Evolutionary conservation across 345 rosid species (phyloP).

Genomic region (Lumnitzera littorea): DNA sequence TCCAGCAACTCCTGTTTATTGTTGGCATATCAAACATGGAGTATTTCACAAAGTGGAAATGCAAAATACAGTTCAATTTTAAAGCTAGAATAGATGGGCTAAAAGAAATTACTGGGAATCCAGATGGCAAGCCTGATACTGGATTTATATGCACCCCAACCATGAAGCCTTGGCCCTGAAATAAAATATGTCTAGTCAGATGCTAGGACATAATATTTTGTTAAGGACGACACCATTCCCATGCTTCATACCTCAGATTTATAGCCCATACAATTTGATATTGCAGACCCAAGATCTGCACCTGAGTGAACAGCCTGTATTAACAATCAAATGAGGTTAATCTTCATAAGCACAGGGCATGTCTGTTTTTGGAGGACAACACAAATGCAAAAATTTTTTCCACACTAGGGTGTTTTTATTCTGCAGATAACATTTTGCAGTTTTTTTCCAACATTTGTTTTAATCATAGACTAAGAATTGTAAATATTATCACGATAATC

Average conservation of each 20-base stretch:
- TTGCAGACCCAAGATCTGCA: constrained; percentile 97
- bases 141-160: constrained; percentile 97
- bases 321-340: neutral
- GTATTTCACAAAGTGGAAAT: no score
- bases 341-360: neutral
- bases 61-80: neutral
- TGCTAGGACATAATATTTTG: constrained; percentile 9
- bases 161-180: constrained; percentile 98
- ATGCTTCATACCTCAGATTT: constrained; percentile 52
- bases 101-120: constrained; percentile 65
- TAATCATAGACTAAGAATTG: no score
- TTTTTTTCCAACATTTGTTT: no score
- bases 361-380: no score
- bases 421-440: no score
- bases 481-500: no score
- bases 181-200: constrained; percentile 17
- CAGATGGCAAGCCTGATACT: constrained; percentile 79
- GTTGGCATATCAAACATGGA: neutral
- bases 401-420: no score
- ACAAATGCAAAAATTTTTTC: no score
- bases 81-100: constrained; percentile 13
- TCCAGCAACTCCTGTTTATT: constrained; percentile 72
- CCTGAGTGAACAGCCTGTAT: constrained; percentile 98
- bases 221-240: constrained; percentile 14
- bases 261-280: constrained; percentile 95